phyloP scores from a whole-genome alignment of 2,329 filamentous ascomycete genomes.

The Thielaviopsis musarum region DNA sequence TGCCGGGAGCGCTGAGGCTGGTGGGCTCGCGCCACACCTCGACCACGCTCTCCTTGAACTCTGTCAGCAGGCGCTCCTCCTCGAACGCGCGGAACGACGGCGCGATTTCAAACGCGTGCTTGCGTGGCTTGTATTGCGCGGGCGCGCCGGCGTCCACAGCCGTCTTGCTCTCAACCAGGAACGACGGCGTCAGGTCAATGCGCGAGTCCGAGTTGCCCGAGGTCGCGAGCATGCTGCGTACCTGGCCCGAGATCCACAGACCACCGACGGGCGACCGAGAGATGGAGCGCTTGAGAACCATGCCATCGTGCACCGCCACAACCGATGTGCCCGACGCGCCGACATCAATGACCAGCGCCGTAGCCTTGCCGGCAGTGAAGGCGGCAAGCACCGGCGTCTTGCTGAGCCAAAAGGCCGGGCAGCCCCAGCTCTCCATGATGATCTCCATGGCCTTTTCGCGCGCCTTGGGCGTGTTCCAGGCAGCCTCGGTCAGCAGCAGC shows the following conservation, averaged over 20 bases:
- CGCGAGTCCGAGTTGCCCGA: slow-evolving; percentile 37
- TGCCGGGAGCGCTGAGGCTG: slow-evolving; percentile 44
- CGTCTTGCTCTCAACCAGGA: slow-evolving; percentile 72
- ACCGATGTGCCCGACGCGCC: slow-evolving; percentile 79
- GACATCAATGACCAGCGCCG: slow-evolving; percentile 80
- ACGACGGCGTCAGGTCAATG: slow-evolving; percentile 66
- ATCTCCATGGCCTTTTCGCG: slow-evolving; percentile 91
- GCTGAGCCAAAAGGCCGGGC: slow-evolving; percentile 85
- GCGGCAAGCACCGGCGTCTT: slow-evolving; percentile 78
- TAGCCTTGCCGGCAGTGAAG: slow-evolving; percentile 85
- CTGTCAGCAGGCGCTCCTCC: slow-evolving; percentile 82
- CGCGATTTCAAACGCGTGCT: slow-evolving; percentile 43
- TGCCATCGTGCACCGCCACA: slow-evolving; percentile 82
- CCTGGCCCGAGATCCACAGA: slow-evolving; percentile 77
- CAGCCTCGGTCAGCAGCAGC: slow-evolving; percentile 80
- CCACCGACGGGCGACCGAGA: slow-evolving; percentile 75
- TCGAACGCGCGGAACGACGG: slow-evolving; percentile 67
- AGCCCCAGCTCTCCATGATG: slow-evolving; percentile 93
- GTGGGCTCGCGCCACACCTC: slow-evolving; percentile 80
- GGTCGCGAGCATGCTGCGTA: slow-evolving; percentile 61
- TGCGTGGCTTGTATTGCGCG: slow-evolving; percentile 57
- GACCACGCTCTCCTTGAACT: slow-evolving; percentile 96
- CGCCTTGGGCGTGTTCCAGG: slow-evolving; percentile 77
- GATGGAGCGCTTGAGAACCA: slow-evolving; percentile 81
- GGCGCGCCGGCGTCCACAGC: slow-evolving; percentile 74